Evolutionary conservation across 2,329 filamentous ascomycete genomes (phyloP).

Genomic region (Fusarium domesticum): DNA sequence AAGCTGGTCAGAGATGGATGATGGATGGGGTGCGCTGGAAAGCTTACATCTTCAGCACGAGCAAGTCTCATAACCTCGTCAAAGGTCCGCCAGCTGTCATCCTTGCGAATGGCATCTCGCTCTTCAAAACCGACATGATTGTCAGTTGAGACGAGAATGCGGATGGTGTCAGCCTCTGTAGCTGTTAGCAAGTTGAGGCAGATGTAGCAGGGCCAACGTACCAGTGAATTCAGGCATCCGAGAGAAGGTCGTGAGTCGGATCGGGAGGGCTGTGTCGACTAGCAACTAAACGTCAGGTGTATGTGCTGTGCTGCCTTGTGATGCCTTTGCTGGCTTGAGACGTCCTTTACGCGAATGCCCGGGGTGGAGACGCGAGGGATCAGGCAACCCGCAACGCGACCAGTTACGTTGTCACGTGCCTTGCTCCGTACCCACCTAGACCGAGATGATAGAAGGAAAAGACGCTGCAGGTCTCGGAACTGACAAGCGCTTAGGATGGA

Average conservation of each 20-base stretch:
- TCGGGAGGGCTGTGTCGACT: background rate
- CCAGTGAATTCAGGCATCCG: conserved; percentile 34
- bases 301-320: no score
- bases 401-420: conserved; percentile 32
- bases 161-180: conserved; percentile 75
- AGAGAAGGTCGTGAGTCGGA: background rate
- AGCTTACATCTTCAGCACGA: conserved; percentile 69
- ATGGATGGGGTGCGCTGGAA: accelerated
- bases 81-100: conserved; percentile 96
- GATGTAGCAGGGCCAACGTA: conserved; percentile 5
- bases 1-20: background rate
- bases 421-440: background rate
- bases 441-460: no score
- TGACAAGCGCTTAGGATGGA: no score
- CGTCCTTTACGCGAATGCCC: conserved; percentile 21
- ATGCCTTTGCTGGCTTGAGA: background rate
- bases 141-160: conserved; percentile 90
- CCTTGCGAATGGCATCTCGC: conserved; percentile 86
- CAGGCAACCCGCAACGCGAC: conserved; percentile 25
- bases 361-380: conserved; percentile 11
- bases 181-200: conserved; percentile 7
- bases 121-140: conserved; percentile 98
- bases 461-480: no score
- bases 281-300: no score
- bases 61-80: conserved; percentile 92